phyloP scores from a whole-genome alignment of 768 basidiomycete species.

The Phanerodontia chrysosporium region DNA sequence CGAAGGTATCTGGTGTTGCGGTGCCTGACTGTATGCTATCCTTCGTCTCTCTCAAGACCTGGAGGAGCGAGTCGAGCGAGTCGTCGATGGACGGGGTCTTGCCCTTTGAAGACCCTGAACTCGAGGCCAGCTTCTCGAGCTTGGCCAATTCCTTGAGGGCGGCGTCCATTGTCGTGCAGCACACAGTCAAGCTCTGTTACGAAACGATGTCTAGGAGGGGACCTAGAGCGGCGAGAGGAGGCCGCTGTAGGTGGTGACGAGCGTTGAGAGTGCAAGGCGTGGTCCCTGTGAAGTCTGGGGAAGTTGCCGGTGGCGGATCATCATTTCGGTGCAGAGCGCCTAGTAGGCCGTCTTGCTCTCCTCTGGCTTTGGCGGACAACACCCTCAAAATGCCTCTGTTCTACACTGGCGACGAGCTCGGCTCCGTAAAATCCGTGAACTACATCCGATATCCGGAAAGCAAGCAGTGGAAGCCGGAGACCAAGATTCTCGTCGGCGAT shows the following conservation, averaged over 20 bases:
- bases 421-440: slow-evolving; percentile 60
- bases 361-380: background rate
- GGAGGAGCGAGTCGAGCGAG: slow-evolving; percentile 62
- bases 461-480: slow-evolving; percentile 31
- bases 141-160: slow-evolving; percentile 76
- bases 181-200: background rate
- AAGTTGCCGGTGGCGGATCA: background rate
- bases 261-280: background rate
- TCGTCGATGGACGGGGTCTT: slow-evolving; percentile 52
- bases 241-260: background rate
- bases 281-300: background rate
- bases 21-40: slow-evolving; percentile 45
- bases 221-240: background rate
- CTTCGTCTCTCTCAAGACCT: slow-evolving; percentile 53
- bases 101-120: slow-evolving; percentile 37
- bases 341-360: background rate
- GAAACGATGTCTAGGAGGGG: background rate
- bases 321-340: background rate
- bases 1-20: slow-evolving; percentile 45
- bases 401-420: slow-evolving; percentile 74
- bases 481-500: slow-evolving; percentile 31
- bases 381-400: slow-evolving; percentile 54
- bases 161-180: slow-evolving; percentile 52
- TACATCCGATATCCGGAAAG: slow-evolving; percentile 31
- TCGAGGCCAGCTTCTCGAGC: slow-evolving; percentile 59